Percentiles rank a stretch among this genome's conserved stretches.
Conservation (phyloP, 108 stramenopile genomes). For the Discostella stelligeroides region DNA sequence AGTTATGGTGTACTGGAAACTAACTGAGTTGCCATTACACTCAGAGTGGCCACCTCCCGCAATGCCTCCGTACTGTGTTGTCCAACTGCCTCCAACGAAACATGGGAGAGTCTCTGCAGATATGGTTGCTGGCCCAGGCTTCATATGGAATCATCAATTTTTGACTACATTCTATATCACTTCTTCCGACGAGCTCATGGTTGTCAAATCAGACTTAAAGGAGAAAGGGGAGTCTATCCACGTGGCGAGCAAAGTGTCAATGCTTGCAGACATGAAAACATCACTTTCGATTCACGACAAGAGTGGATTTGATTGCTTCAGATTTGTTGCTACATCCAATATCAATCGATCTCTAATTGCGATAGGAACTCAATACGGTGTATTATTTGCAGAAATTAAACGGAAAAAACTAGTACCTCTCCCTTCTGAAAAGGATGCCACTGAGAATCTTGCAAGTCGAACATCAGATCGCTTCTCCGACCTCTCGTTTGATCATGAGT, state of each 20-base stretch:
- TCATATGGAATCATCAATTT: neutral
- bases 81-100: conserved; percentile 16
- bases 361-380: conserved; percentile 38
- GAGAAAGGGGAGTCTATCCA: conserved; percentile 23
- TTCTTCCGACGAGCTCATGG: conserved; percentile 32
- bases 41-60: conserved; percentile 27
- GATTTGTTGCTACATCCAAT: conserved; percentile 17
- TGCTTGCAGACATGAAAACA: conserved; percentile 6
- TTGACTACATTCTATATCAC: conserved; percentile 32
- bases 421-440: neutral
- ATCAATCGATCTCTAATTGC: conserved; percentile 25
- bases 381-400: conserved; percentile 27
- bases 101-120: conserved; percentile 24
- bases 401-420: neutral
- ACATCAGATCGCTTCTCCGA: neutral
- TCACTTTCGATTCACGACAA: conserved; percentile 1
- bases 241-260: conserved; percentile 11
- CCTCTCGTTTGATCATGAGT: too few species aligned
- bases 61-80: conserved; percentile 28
- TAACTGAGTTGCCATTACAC: conserved; percentile 17
- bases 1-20: conserved; percentile 26
- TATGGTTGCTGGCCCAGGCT: conserved; percentile 24
- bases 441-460: neutral
- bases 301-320: conserved; percentile 13
- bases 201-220: conserved; percentile 8